Conservation (phyloP, 306 rosid species). For the Malus asiatica region DNA sequence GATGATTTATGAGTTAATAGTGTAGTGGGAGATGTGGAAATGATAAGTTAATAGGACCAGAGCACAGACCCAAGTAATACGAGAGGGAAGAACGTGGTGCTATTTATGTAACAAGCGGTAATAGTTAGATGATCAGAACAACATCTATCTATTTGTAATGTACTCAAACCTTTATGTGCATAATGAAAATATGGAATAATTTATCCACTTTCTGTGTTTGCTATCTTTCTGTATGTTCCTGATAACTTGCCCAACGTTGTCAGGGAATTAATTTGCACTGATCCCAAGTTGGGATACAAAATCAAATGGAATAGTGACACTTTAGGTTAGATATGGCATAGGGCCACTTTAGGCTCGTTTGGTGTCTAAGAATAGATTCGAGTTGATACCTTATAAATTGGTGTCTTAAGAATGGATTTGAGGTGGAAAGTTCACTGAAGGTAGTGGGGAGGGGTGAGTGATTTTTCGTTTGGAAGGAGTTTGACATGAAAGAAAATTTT, state of each 20-base stretch:
- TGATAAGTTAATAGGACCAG: constrained; percentile 20
- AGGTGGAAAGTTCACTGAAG: too few relatives aligned
- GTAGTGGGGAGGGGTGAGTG: too few relatives aligned
- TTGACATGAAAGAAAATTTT: too few relatives aligned
- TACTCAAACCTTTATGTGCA: constrained; percentile 29
- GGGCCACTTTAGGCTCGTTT: too few relatives aligned
- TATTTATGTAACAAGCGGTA: constrained; percentile 21
- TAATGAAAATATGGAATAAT: constrained; percentile 45
- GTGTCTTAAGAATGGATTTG: too few relatives aligned
- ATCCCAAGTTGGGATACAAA: neutral
- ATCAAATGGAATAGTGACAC: neutral
- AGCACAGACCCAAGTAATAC: constrained; percentile 11
- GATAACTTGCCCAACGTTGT: neutral
- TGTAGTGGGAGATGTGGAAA: neutral
- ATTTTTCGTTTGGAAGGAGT: too few relatives aligned
- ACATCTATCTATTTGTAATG: constrained; percentile 24
- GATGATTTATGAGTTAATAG: constrained; percentile 43
- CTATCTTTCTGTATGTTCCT: neutral
- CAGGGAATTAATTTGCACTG: neutral
- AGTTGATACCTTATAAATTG: too few relatives aligned
- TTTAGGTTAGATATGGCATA: neutral
- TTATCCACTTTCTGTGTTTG: neutral
- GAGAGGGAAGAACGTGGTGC: constrained; percentile 15
- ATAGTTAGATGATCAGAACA: constrained; percentile 31
- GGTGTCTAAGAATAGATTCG: too few relatives aligned